Evolutionary conservation across 495 filamentous ascomycete genomes (phyloP).

Genomic region (Chaetomidium leptoderma): DNA sequence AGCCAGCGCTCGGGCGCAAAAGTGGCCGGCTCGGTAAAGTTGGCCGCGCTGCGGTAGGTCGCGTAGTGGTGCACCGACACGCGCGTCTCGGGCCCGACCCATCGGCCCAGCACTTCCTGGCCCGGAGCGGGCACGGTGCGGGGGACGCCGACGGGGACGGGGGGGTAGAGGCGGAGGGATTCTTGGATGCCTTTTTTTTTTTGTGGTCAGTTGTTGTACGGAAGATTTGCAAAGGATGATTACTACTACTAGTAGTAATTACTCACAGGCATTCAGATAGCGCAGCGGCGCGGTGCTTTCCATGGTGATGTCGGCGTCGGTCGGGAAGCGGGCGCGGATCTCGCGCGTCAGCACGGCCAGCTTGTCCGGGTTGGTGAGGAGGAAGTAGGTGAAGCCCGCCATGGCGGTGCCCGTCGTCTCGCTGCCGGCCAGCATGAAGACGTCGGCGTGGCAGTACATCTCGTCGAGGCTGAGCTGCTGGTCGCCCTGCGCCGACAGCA

Average conservation of each 20-base stretch:
- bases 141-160: not conserved
- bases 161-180: not conserved
- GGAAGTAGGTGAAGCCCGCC: not conserved
- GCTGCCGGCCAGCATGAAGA: not conserved
- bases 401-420: not conserved
- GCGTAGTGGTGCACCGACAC: not conserved
- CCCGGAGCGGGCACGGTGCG: not conserved
- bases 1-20: slow-evolving; percentile 1
- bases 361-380: not conserved
- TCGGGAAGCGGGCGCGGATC: not conserved
- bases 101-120: not conserved
- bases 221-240: no score
- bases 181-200: not conserved
- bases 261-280: not conserved
- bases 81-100: not conserved
- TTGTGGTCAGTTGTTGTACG: not conserved
- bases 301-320: not conserved
- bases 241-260: no score
- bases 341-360: not conserved
- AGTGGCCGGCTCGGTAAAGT: not conserved
- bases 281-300: not conserved
- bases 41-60: not conserved
- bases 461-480: not conserved
- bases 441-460: not conserved
- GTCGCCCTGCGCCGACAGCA: not conserved